Base-by-base conservation (phyloP, 164 flowering plant species). In the Saururus chinensis region DNA sequence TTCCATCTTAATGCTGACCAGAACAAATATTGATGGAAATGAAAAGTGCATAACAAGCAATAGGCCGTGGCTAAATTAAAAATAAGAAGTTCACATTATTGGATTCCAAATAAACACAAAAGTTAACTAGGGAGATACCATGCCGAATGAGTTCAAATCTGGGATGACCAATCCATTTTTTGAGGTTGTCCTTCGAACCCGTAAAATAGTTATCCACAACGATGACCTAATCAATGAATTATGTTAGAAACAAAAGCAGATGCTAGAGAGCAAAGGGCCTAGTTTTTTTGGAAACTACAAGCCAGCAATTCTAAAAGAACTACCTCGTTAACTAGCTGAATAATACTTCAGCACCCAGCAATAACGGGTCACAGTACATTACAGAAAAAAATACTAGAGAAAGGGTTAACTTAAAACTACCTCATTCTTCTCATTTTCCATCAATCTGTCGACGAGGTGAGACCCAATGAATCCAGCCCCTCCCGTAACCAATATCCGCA, bases 381-480 rank as follows among this genome's bases (percentile, higher is more conserved):
- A 30, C 2, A 2, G 37, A 30, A 30, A n/a, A n/a, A n/a, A n/a
- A n/a, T n/a, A n/a, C n/a, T n/a, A n/a, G n/a, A n/a, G n/a, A n/a
- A n/a, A n/a, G n/a, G n/a, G n/a, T n/a, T 30, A 2, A 6, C 49
- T 12, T 13, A 45, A 45, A 45, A 64, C 74, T 66, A 81, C 91
- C 86, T 85, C 91, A 68, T 85, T 85, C 71, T 83, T 83, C 51
- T 85, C 91, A 73, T 85, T 80, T 69, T 83, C 79, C 82, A 92
- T 87, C 73, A 92, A 64, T 60, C 61, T 84, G 77, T 92, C 98
- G 26, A 92, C 98, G 3, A 92, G 64, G 59, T 92, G 98, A 59
- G 95, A 89, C 14, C 98, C 98, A 53, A 92, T 91, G 73, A 92
- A 92, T 19, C 98, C 97, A 62, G 98, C 96, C 68, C 98, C 98